Evolutionary conservation across 139 green algal genomes (phyloP), one percentile per base, ranked within the genome.

Genomic region (Chlorella ohadii): DNA sequence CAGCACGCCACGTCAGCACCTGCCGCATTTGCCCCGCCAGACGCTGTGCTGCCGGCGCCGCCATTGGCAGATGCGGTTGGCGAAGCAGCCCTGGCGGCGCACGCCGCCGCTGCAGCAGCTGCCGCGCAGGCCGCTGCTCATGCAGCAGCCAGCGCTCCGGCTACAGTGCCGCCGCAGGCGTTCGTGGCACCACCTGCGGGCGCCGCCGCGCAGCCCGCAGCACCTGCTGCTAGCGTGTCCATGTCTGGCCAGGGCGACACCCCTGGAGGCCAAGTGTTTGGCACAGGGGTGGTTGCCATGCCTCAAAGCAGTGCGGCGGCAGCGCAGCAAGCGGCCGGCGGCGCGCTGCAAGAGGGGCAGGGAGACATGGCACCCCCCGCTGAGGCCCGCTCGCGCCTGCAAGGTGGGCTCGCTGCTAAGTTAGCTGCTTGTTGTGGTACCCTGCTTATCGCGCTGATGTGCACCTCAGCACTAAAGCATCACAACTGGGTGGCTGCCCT

Each of bases 221-320:
- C 59, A 1, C 76, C 76, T 22, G 76, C 76, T 20, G 76, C 57
- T 12, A 82, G 76, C n/a, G 76, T 63, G 2, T 82, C 76, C 5
- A 56, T 82, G 34, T 82, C 76, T 66, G 59, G 57, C 36, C 76
- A 82, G 76, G 76, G 76, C 1, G 76, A 82, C 59, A 82, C 76
- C 19, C 56, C 76, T 12, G 51, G 51, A 23, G 76, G 59, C 15
- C 36, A 57, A 47, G 31, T 25, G 33, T 39, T 27, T 20, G 20
- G 34, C 13, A 27, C 55, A 4, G 55, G 75, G 3, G 57, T 25
- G 3, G 51, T 59, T 59, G 76, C 36, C 31, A 27, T 82, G 76
- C 76, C 76, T 3, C 76, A 82, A 36, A 82, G 76, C 76, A 82
- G 76, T 36, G 76, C 59, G 1, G 76, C 76, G 25, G 75, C 57